Conservation (phyloP, 2,329 filamentous ascomycete genomes). For the Nemania sp. region DNA sequence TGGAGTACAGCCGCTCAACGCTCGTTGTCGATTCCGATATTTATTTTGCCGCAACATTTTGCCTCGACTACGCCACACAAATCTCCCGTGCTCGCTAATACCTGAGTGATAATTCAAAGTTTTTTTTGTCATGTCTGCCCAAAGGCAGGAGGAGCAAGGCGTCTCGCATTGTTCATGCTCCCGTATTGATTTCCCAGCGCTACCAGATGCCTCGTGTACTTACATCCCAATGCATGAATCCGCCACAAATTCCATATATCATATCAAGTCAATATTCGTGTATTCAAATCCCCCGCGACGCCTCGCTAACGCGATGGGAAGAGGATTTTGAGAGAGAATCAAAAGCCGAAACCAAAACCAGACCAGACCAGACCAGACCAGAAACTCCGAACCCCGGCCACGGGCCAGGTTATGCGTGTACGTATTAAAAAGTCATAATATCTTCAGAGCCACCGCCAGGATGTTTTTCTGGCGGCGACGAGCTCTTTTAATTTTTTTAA, state of each 20-base stretch:
- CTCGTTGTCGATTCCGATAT: constrained; percentile 3
- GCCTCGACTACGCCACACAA: neutral
- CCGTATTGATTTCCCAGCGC: neutral
- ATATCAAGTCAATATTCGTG: neutral
- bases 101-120: neutral
- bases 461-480: neutral
- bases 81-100: neutral
- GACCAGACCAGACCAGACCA: neutral
- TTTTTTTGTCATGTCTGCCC: neutral
- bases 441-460: neutral
- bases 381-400: neutral
- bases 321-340: neutral
- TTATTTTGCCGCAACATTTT: neutral
- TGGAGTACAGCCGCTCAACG: neutral
- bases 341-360: neutral
- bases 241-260: neutral
- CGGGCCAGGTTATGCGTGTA: constrained; percentile 8
- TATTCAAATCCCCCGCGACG: constrained; percentile 13
- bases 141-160: neutral
- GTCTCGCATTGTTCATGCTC: neutral
- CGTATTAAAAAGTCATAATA: constrained; percentile 16
- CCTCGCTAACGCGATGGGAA: constrained; percentile 10
- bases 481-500: neutral
- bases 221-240: no score
- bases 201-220: neutral